Evolutionary conservation across 306 rosid species (phyloP).

Genomic region (Malus sieversii): DNA sequence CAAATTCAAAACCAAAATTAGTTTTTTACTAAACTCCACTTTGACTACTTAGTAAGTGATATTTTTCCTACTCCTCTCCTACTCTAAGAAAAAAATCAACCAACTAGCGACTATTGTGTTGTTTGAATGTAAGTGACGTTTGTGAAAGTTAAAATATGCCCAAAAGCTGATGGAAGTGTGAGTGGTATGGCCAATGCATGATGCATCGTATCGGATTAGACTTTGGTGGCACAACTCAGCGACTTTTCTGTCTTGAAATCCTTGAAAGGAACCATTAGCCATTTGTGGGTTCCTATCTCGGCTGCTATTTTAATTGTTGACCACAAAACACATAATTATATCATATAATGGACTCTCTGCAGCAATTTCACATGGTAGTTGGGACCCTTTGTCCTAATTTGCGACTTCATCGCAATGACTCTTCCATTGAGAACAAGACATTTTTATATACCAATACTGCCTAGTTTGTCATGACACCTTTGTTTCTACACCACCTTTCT

Average conservation of each 20-base stretch:
- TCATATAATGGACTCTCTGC: neutral
- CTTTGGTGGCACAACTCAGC: constrained; percentile 17
- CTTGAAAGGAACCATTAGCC: constrained; percentile 1
- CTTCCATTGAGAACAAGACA: neutral
- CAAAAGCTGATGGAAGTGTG: constrained; percentile 1
- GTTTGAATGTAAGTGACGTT: neutral
- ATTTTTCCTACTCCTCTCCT: neutral
- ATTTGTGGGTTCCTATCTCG: neutral
- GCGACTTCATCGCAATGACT: neutral
- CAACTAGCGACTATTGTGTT: neutral
- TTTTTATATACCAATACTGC: neutral
- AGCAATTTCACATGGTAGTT: constrained; percentile 12
- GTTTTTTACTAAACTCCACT: neutral
- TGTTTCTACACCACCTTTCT: constrained; percentile 4
- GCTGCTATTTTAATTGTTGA: neutral
- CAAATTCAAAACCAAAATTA: constrained; percentile 4
- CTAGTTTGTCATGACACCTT: constrained; percentile 6
- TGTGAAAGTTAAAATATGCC: neutral
- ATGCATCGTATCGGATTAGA: constrained; percentile 12
- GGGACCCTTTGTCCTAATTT: constrained; percentile 8
- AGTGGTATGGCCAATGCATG: neutral
- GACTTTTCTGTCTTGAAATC: constrained; percentile 6
- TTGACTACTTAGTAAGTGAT: neutral
- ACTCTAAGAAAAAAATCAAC: neutral
- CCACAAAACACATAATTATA: neutral